Evolutionary conservation across 164 flowering plant species (phyloP).

Genomic region (Cinnamomum micranthum): DNA sequence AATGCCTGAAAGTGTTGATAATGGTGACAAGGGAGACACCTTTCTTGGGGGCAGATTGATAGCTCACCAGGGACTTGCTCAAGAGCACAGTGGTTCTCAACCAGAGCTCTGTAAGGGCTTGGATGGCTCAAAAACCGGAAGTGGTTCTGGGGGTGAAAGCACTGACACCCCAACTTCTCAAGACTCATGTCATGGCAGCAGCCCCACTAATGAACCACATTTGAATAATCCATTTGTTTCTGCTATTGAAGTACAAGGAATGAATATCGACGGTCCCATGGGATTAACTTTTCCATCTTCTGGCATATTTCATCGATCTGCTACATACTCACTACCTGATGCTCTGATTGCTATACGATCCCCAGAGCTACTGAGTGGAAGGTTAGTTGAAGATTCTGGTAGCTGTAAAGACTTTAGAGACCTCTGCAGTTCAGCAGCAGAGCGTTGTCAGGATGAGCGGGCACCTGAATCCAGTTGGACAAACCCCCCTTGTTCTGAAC

Average conservation of each 20-base stretch:
- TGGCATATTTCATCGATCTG: conserved; percentile 28
- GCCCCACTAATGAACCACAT: conserved; percentile 42
- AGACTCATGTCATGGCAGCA: conserved; percentile 71
- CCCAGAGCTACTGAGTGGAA: conserved; percentile 47
- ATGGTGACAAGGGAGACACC: conserved; percentile 24
- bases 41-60: conserved; percentile 15
- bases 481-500: conserved; percentile 26
- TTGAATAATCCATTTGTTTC: conserved; percentile 29
- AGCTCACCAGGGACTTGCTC: conserved; percentile 25
- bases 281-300: conserved; percentile 26
- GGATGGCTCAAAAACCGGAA: conserved; percentile 30
- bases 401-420: conserved; percentile 79
- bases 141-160: conserved; percentile 71
- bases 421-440: conserved; percentile 52
- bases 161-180: conserved; percentile 69
- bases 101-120: conserved; percentile 26
- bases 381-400: conserved; percentile 74
- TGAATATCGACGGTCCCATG: conserved; percentile 18
- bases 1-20: conserved; percentile 30
- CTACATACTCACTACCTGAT: conserved; percentile 35
- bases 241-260: conserved; percentile 23
- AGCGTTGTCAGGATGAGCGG: conserved; percentile 40
- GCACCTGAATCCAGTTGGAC: conserved; percentile 41
- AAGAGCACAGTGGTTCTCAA: conserved; percentile 16
- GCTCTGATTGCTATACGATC: conserved; percentile 24